A percentile compares a stretch with the other conserved stretches of the same genome.
phyloP scores from a whole-genome alignment of 2,329 filamentous ascomycete species.

The Emergomyces africanus region DNA sequence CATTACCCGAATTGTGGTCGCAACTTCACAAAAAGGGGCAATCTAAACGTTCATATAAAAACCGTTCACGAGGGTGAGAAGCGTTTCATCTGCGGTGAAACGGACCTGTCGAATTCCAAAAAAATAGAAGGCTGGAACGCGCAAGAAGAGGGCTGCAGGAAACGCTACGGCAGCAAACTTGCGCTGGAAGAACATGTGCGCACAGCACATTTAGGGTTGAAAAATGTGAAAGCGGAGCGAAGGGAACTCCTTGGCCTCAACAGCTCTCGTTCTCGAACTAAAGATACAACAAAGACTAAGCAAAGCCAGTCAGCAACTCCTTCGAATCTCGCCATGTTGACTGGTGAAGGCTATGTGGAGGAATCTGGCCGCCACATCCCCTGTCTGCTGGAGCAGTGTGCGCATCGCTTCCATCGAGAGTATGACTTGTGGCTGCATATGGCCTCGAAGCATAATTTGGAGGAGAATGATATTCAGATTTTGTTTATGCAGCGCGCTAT shows the following conservation, averaged over 20 bases:
- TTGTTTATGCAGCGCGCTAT: conserved; percentile 29
- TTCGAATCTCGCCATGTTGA: conserved; percentile 37
- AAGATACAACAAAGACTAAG: conserved; percentile 8
- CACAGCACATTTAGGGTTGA: conserved; percentile 61
- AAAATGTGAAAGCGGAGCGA: conserved; percentile 29
- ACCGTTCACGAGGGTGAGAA: conserved; percentile 60
- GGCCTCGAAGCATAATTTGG: conserved; percentile 28
- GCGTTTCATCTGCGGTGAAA: conserved; percentile 65
- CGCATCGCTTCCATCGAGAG: conserved; percentile 43
- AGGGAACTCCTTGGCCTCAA: conserved; percentile 21
- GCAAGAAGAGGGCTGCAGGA: conserved; percentile 56
- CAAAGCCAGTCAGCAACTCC: conserved; percentile 14
- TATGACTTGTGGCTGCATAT: conserved; percentile 47
- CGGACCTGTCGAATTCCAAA: conserved; percentile 45
- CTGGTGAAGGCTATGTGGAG: conserved; percentile 43
- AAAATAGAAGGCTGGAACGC: conserved; percentile 51
- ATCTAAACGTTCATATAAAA: conserved; percentile 66
- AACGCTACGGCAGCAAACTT: conserved; percentile 62
- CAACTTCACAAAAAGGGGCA: conserved; percentile 71
- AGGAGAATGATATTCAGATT: conserved; percentile 28
- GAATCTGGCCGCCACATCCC: conserved; percentile 37
- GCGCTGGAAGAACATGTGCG: conserved; percentile 75
- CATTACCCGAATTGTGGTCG: conserved; percentile 56
- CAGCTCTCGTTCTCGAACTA: neutral
- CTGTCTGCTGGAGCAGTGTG: conserved; percentile 40